phyloP scores from a whole-genome alignment of 208 protist species.

The Leishmania mexicana region DNA sequence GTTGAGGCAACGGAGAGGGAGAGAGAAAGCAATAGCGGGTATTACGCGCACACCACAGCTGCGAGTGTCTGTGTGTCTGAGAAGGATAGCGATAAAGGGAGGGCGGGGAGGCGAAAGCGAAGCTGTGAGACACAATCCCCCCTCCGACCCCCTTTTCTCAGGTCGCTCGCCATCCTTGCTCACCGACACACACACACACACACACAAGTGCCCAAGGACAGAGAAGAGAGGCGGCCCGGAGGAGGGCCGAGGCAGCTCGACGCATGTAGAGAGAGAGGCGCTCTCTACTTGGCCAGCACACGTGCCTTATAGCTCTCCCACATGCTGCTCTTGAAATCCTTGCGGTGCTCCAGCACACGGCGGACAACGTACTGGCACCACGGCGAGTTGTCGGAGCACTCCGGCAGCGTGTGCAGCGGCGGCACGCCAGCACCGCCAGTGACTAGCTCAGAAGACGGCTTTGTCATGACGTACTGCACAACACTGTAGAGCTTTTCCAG shows the following conservation, averaged over 20 bases:
- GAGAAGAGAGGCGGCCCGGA: background rate
- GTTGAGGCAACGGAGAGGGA: background rate
- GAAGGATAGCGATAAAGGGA: background rate
- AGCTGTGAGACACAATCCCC: background rate
- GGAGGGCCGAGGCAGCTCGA: background rate
- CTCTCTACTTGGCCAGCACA: slow-evolving; percentile 2
- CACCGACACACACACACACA: background rate
- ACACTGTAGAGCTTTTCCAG: slow-evolving; percentile 49
- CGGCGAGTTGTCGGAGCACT: slow-evolving; percentile 49
- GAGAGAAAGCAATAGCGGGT: background rate
- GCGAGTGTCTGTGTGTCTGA: background rate
- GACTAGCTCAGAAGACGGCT: slow-evolving; percentile 45
- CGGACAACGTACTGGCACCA: slow-evolving; percentile 73
- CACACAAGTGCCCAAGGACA: background rate
- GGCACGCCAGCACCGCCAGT: slow-evolving; percentile 58
- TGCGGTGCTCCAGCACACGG: slow-evolving; percentile 54
- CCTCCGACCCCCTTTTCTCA: background rate
- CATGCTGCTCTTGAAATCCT: slow-evolving; percentile 33
- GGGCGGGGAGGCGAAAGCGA: background rate
- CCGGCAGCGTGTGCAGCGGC: slow-evolving; percentile 47
- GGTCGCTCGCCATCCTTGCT: background rate
- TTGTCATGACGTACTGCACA: slow-evolving; percentile 61
- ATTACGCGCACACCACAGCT: background rate
- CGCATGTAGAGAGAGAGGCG: background rate
- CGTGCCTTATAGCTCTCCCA: slow-evolving; percentile 27